Conservation (phyloP, 345 rosid species). For the Gossypium arboreum region DNA sequence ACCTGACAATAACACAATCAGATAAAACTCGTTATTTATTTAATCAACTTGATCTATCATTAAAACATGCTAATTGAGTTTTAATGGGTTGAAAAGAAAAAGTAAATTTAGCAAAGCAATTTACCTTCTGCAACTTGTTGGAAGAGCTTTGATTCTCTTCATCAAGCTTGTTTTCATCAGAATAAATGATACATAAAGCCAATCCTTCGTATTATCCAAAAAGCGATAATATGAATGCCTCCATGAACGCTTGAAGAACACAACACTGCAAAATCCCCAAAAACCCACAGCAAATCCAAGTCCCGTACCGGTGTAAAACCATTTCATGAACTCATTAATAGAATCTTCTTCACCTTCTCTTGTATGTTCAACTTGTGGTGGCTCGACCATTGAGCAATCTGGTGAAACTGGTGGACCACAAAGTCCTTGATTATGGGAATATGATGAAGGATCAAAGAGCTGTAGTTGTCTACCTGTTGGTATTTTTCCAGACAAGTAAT, state of each 20-base stretch:
- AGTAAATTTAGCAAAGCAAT: not conserved
- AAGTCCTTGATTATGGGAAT: not conserved
- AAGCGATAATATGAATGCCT: not conserved
- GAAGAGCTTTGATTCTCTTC: not conserved
- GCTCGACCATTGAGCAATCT: not conserved
- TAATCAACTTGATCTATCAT: not conserved
- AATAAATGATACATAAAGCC: not conserved
- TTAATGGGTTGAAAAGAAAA: not conserved
- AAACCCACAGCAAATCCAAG: not conserved
- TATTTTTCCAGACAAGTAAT: conserved; percentile 13
- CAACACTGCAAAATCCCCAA: not conserved
- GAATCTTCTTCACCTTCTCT: not conserved
- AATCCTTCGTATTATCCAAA: not conserved
- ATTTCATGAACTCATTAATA: not conserved
- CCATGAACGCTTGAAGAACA: not conserved
- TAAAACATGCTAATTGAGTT: too few relatives aligned
- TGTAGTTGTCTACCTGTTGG: conserved; percentile 15
- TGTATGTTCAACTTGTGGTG: not conserved
- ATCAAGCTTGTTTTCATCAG: not conserved
- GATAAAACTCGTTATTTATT: not conserved
- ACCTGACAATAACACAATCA: not conserved
- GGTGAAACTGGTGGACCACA: not conserved
- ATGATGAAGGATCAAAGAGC: not conserved
- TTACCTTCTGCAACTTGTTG: not conserved
- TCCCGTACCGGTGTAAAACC: not conserved